Evolutionary conservation across 2,329 filamentous ascomycete species (phyloP).

Genomic region (Ascochyta fabae): DNA sequence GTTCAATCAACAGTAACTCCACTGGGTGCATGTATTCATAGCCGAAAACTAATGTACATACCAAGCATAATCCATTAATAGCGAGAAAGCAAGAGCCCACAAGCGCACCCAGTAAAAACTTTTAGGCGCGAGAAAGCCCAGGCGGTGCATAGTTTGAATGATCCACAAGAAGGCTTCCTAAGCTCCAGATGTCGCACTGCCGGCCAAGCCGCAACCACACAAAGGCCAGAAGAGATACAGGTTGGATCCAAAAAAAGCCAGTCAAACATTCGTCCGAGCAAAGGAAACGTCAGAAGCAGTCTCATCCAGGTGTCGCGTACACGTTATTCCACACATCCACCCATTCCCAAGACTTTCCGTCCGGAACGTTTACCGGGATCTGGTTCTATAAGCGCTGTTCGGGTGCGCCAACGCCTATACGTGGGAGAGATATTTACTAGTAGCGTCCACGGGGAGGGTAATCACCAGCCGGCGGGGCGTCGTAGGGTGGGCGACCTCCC

Average conservation of each 20-base stretch:
- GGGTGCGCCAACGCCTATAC: constrained; percentile 2
- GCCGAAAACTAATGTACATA: constrained; percentile 14
- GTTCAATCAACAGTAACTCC: neutral
- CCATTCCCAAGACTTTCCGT: constrained; percentile 6
- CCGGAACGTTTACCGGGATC: constrained; percentile 11
- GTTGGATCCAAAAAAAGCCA: constrained; percentile 11
- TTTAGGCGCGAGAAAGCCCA: constrained; percentile 4
- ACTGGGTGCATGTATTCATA: constrained; percentile 8
- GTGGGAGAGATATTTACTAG: constrained; percentile 28
- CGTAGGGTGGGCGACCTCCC: constrained; percentile 67
- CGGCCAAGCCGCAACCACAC: constrained; percentile 2
- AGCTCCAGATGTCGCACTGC: neutral
- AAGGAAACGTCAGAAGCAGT: constrained; percentile 6
- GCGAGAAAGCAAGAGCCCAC: constrained; percentile 1
- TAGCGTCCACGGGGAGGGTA: constrained; percentile 52
- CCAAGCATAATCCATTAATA: constrained; percentile 16
- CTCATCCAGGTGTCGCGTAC: constrained; percentile 4
- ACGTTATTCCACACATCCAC: neutral
- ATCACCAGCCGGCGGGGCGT: constrained; percentile 47
- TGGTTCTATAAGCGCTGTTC: constrained; percentile 16
- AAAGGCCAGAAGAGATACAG: constrained; percentile 13
- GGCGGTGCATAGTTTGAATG: neutral
- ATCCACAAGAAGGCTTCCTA: constrained; percentile 1
- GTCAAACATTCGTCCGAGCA: constrained; percentile 10
- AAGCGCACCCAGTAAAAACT: constrained; percentile 3